Evolutionary conservation across 306 rosid genomes (phyloP), one percentile per base, ranked within the genome.

Genomic region (Bauhinia variegata): DNA sequence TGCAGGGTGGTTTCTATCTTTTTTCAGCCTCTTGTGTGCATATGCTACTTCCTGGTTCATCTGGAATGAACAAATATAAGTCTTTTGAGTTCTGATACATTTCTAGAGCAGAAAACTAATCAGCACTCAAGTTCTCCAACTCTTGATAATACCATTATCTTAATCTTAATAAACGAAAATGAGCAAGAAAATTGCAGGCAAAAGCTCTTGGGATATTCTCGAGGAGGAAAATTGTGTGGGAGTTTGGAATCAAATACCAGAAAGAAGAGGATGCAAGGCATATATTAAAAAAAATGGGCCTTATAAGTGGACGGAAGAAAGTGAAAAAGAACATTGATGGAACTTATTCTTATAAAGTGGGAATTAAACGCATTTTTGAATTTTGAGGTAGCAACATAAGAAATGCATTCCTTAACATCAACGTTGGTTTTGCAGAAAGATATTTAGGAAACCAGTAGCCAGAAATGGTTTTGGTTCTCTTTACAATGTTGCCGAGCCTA

Each of bases 331-430:
- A 23, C 2, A 23, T 23, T 23, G 28, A 23, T 23, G 28, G 50
- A 19, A 61, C 23, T 66, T 65, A 67, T 71, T 78, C 70, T 59
- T 67, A 19, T 8, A 34, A 52, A 71, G 65, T 36, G 65, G 53
- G 36, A 51, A n/a, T 17, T 50, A 57, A 50, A 32, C 51, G 16
- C 34, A 5, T 13, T 23, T 2, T 1, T 8, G 41, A 8, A 5
- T 0, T 7, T 4, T 23, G 18, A 6, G 51, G 52, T 19, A 11
- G 52, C 37, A 39, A 12, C 37, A 11, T 6, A 60, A 1, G 43
- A 60, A 7, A 12, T 19, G 23, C 19, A 60, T 31, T 0, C 17
- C 37, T 11, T 41, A 5, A 18, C 31, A 57, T 11, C 19, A 5
- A 18, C 31, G 36, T 13, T 10, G 33, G 10, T 37, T 28, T 46